phyloP scores from a whole-genome alignment of 2,329 filamentous ascomycete genomes.

The Didymella arachidicola region DNA sequence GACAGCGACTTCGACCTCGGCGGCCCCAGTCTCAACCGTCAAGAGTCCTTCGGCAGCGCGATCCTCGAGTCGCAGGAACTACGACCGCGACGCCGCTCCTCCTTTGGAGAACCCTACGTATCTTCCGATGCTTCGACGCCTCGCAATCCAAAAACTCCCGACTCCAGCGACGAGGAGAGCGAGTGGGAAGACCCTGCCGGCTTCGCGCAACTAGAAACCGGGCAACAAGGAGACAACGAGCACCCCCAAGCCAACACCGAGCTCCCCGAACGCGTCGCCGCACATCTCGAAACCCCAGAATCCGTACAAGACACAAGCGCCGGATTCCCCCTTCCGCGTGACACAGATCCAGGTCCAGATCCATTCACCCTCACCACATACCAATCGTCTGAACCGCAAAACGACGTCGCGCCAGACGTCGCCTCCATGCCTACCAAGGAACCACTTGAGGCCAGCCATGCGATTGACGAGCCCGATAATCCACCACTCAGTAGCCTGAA shows the following conservation, averaged over 20 bases:
- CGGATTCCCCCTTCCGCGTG: constrained; percentile 5
- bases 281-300: neutral
- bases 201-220: neutral
- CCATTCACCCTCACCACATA: too few species aligned
- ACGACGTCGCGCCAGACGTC: too few species aligned
- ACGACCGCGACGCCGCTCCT: constrained; percentile 33
- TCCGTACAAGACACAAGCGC: neutral
- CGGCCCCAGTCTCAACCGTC: constrained; percentile 37
- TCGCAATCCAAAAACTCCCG: neutral
- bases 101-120: constrained; percentile 27
- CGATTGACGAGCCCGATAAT: neutral
- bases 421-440: neutral
- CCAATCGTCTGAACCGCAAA: too few species aligned
- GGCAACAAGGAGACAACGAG: too few species aligned
- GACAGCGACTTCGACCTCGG: constrained; percentile 19
- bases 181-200: constrained; percentile 22
- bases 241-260: neutral
- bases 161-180: constrained; percentile 8
- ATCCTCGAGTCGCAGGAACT: constrained; percentile 41
- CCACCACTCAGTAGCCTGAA: neutral
- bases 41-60: constrained; percentile 45
- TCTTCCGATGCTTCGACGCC: constrained; percentile 1
- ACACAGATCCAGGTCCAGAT: neutral
- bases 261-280: neutral
- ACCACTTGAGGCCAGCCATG: neutral